These are phyloP conservation scores for Trichoderma orchidacearum DNA, from an alignment of 495 filamentous ascomycete genomes.

Conservation along the genomic window DNA sequence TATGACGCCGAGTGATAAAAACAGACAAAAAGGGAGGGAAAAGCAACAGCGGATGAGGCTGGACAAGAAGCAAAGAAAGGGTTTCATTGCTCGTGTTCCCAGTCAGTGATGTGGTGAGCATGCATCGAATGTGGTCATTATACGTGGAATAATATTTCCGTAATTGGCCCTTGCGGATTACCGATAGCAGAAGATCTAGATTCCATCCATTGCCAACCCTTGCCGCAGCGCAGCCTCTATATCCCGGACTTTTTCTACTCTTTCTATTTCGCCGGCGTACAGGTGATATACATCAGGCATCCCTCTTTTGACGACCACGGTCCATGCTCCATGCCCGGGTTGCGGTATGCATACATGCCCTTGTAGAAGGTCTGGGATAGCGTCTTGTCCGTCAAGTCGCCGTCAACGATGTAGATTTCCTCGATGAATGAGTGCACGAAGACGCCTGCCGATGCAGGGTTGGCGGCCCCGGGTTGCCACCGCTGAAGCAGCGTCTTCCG, in stretches of 20 bases:
- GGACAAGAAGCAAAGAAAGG: too few relatives aligned
- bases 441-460: not conserved
- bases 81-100: too few relatives aligned
- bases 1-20: too few relatives aligned
- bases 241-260: not conserved
- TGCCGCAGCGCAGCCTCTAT: too few relatives aligned
- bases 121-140: too few relatives aligned
- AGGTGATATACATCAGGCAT: not conserved
- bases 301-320: not conserved
- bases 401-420: not conserved
- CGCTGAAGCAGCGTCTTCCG: not conserved
- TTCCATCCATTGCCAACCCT: not conserved
- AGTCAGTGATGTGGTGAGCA: too few relatives aligned
- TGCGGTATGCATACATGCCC: slow-evolving; percentile 1
- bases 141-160: not conserved
- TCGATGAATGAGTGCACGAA: not conserved
- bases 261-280: not conserved
- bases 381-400: not conserved
- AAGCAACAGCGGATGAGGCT: too few relatives aligned
- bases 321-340: not conserved
- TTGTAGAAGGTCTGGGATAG: not conserved
- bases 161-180: not conserved
- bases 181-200: not conserved
- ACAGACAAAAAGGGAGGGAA: too few relatives aligned
- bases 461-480: not conserved